Evolutionary conservation across 495 filamentous ascomycete species (phyloP), one percentile per base, ranked within the genome.

Genomic region (Aspergillus wentii): DNA sequence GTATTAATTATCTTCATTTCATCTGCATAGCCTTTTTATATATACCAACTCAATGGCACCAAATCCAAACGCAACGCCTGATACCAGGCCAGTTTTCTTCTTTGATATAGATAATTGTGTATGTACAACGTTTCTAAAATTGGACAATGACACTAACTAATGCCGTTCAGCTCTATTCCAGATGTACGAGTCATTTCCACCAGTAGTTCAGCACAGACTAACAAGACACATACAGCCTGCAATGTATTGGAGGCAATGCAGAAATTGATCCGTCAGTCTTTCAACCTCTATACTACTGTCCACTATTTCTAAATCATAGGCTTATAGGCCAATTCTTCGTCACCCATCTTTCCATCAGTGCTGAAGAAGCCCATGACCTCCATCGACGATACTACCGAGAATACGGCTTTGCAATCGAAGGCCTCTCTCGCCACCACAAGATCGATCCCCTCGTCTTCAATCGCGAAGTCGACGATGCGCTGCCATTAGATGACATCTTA

Each of bases 71-170:
- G 39, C 47, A 33, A 44, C 39, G 21, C 13, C 39, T 41, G 65
- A 71, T 45, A 41, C 58, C 38, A 59, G 79, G 28, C 76, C 80
- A 0, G 69, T 87, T 4, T 84, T 90, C 64, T 90, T 88, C 61
- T 88, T 89, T 47, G 92, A 99, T 52, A 96, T 99, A 56, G 92
- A 99, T 73, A 99, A 99, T 52, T 97, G 94, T 65, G 80, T 85
- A 69, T 45, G 77, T 74, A n/a, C 15, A 17, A 35, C 36, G 10
- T 22, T 13, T n/a, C n/a, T 8, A 17, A 11, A n/a, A 5, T 26
- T n/a, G 6, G 18, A n/a, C 13, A 31, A 25, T 9, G n/a, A 43
- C 35, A 41, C 35, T 51, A 29, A 43, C 45, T 51, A 33, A 52
- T 25, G 8, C 15, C 30, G 21, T 34, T 22, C 28, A 77, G 73